Percentiles rank a stretch among this genome's conserved stretches.
These are phyloP conservation scores for Hymenoscyphus fructigenus DNA, from an alignment of 2,329 filamentous ascomycete genomes.

Conservation along the genomic window DNA sequence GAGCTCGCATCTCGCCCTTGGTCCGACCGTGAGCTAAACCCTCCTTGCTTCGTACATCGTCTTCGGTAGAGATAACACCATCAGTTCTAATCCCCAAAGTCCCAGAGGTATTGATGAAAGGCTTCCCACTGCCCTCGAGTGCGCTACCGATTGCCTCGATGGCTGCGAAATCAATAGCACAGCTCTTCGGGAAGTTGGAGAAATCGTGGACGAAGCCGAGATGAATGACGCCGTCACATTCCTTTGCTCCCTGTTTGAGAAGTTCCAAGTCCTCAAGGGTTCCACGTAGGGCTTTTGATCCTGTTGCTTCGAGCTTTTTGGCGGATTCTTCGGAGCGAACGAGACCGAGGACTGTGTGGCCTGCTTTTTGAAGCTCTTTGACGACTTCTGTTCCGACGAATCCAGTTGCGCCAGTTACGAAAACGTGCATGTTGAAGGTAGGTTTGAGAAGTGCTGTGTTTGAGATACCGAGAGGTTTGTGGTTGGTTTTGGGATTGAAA, in stretches of 20 bases:
- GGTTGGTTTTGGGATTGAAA: background rate
- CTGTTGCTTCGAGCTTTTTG: slow-evolving; percentile 18
- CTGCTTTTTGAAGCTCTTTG: slow-evolving; percentile 40
- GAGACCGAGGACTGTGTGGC: slow-evolving; percentile 44
- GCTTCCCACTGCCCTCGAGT: slow-evolving; percentile 33
- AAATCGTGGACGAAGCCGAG: slow-evolving; percentile 46
- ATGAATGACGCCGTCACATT: slow-evolving; percentile 42
- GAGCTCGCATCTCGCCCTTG: background rate
- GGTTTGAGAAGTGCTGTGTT: background rate
- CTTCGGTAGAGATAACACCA: background rate
- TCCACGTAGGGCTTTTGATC: slow-evolving; percentile 36
- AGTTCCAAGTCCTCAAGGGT: slow-evolving; percentile 38
- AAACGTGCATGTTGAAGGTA: slow-evolving; percentile 29
- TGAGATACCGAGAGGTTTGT: background rate
- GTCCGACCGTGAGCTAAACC: background rate
- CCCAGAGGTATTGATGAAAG: slow-evolving; percentile 41
- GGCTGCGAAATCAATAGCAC: slow-evolving; percentile 37
- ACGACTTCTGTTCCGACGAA: slow-evolving; percentile 43
- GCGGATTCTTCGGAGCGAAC: slow-evolving; percentile 39
- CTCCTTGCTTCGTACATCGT: background rate
- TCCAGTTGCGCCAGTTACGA: slow-evolving; percentile 46
- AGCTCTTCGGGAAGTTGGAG: slow-evolving; percentile 33
- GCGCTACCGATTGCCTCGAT: slow-evolving; percentile 40
- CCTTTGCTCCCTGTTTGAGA: slow-evolving; percentile 36
- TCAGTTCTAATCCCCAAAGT: slow-evolving; percentile 22